Conservation (phyloP, 768 basidiomycete species). For the Sporobolomyces phaffii region DNA sequence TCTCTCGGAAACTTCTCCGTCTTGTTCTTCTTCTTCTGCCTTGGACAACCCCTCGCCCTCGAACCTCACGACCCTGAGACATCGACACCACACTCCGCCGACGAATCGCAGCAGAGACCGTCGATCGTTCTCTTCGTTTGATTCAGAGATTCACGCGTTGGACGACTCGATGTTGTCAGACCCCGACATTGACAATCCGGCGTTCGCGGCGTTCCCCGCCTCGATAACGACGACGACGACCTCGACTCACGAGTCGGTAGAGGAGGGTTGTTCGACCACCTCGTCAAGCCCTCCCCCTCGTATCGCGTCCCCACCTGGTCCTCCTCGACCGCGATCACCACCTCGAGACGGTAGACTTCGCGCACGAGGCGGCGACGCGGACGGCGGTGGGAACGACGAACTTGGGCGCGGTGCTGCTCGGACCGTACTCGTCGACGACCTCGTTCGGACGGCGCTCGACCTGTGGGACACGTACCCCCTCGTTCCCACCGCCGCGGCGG, state of each 20-base stretch:
- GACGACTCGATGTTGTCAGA: constrained; percentile 34
- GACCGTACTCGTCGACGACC: constrained; percentile 44
- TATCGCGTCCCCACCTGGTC: not conserved
- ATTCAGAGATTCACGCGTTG: constrained; percentile 9
- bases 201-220: constrained; percentile 11
- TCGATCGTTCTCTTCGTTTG: constrained; percentile 9
- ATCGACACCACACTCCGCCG: no score
- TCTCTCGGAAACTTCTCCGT: not conserved
- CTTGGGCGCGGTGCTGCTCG: no score
- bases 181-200: constrained; percentile 21
- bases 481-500: not conserved
- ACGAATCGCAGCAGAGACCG: no score
- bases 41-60: no score
- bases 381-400: constrained; percentile 11
- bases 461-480: constrained; percentile 18
- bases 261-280: no score
- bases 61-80: no score
- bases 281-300: no score
- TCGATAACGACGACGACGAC: no score
- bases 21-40: no score
- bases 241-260: no score
- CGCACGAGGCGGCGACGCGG: no score
- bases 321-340: not conserved
- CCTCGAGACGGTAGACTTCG: no score
- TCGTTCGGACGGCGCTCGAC: constrained; percentile 38